Evolutionary conservation across 2,329 filamentous ascomycete genomes (phyloP), one percentile per base, ranked within the genome.

Genomic region (Arthroderma sp.): DNA sequence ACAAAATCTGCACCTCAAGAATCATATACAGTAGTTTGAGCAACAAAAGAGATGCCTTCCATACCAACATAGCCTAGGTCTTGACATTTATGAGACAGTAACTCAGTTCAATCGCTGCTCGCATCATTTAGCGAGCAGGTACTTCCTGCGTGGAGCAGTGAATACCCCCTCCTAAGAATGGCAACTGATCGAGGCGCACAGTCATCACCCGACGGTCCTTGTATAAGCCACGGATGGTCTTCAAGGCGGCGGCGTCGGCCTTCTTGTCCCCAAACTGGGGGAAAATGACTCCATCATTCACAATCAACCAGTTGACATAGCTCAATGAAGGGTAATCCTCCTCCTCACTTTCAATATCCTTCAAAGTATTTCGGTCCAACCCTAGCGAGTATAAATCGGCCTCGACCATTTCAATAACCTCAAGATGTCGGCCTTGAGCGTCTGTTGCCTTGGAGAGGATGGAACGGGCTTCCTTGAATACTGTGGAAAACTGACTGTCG

Each of bases 271-370:
- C 58, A 48, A 59, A 60, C 1, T 49, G 49, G 22, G 58, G 57
- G 22, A 59, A 49, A 4, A 60, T 48, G 29, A 60, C 46, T 0
- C 53, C 58, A 0, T 53, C 56, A 51, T 60, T 60, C 9, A 53
- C 53, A 38, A 60, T 55, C 27, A 57, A 57, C 37, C 58, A 60
- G 36, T 60, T 60, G 11, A 57, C 57, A 49, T 60, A 60, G 1
- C 53, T 55, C 7, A 50, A 52, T 34, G 56, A 54, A 6, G 53
- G 51, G 15, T 39, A 46, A 22, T 52, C 47, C 33, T 57, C 50
- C 45, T 56, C 52, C 9, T 48, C 38, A 30, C n/a, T 11, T 41
- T n/a, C 50, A 51, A 48, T 57, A 22, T 22, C 15, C 15, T 22
- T 22, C 15, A 22, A 22, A 22, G 15, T 22, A 22, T 22, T 22